phyloP scores from a whole-genome alignment of 148 eudicot genomes.

The Diospyros lotus region DNA sequence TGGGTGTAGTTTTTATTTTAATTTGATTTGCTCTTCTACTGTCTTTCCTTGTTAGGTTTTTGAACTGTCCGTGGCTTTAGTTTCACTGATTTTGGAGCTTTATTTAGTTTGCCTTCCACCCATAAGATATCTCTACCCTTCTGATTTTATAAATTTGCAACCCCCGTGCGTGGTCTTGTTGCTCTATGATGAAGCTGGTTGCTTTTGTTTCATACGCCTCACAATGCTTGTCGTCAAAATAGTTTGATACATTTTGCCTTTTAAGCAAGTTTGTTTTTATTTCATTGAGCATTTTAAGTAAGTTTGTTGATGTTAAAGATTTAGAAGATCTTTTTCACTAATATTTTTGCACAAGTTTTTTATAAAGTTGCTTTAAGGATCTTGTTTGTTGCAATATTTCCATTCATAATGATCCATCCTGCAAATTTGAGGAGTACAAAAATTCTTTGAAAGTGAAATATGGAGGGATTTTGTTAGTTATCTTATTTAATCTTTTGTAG shows the following conservation, averaged over 20 bases:
- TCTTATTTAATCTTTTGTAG: too few relatives aligned
- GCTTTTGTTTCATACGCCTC: not conserved
- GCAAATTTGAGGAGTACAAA: too few relatives aligned
- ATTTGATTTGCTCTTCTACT: too few relatives aligned
- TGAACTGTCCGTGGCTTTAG: not conserved
- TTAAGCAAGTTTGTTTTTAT: not conserved
- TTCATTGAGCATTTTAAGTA: not conserved
- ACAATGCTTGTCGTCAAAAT: not conserved
- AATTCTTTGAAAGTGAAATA: too few relatives aligned
- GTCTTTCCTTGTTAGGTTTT: too few relatives aligned
- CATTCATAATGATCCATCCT: too few relatives aligned
- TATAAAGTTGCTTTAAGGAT: not conserved
- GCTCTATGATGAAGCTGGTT: not conserved
- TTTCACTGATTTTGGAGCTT: not conserved
- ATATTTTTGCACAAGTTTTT: not conserved
- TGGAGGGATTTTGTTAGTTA: too few relatives aligned
- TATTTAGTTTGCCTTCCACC: not conserved
- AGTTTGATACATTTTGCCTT: not conserved
- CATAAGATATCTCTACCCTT: not conserved
- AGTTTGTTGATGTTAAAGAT: not conserved
- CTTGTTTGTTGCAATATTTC: too few relatives aligned
- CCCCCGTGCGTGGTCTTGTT: too few relatives aligned
- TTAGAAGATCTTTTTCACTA: not conserved
- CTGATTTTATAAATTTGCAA: not conserved
- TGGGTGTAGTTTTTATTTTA: too few relatives aligned